Conservation (phyloP, 805 yeast genomes). For the Candida vartiovaarae region DNA sequence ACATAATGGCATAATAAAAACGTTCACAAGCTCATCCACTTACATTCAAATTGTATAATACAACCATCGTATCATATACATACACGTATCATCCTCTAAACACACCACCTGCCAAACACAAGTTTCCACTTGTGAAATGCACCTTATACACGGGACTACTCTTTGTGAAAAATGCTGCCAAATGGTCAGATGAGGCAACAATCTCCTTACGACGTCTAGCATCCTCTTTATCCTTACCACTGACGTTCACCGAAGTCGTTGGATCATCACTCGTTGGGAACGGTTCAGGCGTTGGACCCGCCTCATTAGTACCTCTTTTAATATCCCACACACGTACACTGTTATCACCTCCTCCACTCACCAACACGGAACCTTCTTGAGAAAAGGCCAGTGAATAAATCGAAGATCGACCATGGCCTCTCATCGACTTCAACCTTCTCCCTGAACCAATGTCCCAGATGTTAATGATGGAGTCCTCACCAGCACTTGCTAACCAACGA, state of each 20-base stretch:
- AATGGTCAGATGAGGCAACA: conserved; percentile 80
- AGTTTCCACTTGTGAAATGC: conserved; percentile 82
- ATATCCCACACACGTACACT: conserved; percentile 96
- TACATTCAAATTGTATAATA: neutral
- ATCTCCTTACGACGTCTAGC: conserved; percentile 57
- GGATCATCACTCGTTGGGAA: conserved; percentile 29
- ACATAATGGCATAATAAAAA: neutral
- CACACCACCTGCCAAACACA: conserved; percentile 92
- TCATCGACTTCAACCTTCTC: conserved; percentile 79
- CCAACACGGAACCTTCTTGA: conserved; percentile 80
- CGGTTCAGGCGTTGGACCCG: conserved; percentile 72
- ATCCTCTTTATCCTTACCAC: conserved; percentile 32
- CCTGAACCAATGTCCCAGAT: conserved; percentile 96
- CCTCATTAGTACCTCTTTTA: conserved; percentile 74
- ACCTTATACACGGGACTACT: conserved; percentile 91
- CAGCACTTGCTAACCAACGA: conserved; percentile 90
- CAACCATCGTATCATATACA: neutral
- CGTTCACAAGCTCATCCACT: neutral
- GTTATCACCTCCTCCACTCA: conserved; percentile 89
- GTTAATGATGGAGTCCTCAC: conserved; percentile 83
- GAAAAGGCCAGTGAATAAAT: conserved; percentile 81
- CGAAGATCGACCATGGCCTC: conserved; percentile 87
- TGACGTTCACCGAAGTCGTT: conserved; percentile 17
- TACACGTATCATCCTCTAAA: conserved; percentile 30
- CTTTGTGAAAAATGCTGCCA: conserved; percentile 91